Evolutionary conservation across 345 rosid species (phyloP).

Genomic region (Eucalyptus curtisii): DNA sequence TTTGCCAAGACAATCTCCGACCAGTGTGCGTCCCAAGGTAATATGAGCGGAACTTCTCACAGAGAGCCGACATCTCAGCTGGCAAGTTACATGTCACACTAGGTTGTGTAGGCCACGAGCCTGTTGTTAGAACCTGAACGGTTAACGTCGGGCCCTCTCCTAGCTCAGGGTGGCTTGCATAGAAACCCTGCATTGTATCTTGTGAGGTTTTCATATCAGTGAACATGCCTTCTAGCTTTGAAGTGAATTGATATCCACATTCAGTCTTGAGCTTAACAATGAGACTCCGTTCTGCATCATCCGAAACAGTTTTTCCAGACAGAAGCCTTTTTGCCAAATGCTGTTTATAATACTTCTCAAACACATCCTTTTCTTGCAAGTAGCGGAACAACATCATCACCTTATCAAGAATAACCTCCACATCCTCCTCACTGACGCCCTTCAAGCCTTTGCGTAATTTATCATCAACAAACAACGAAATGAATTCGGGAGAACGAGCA

Average conservation of each 20-base stretch:
- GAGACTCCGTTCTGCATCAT: constrained; percentile 95
- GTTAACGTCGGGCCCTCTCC: constrained; percentile 79
- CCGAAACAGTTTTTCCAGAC: constrained; percentile 87
- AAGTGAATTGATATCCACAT: constrained; percentile 97
- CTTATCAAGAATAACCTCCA: constrained; percentile 86
- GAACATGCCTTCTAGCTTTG: constrained; percentile 96
- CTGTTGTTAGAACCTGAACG: constrained; percentile 94
- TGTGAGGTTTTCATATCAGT: constrained; percentile 99
- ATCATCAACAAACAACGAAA: constrained; percentile 92
- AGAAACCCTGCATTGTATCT: constrained; percentile 86
- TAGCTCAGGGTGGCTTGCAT: constrained; percentile 60
- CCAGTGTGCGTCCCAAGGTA: constrained; percentile 98
- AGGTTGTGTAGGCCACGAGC: constrained; percentile 97
- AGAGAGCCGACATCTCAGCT: constrained; percentile 68
- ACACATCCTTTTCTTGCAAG: constrained; percentile 96
- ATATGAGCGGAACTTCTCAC: constrained; percentile 89
- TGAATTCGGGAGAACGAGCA: constrained; percentile 90
- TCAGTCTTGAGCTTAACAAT: constrained; percentile 95
- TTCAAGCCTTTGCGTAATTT: constrained; percentile 87
- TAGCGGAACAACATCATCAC: constrained; percentile 99
- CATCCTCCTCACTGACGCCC: constrained; percentile 88
- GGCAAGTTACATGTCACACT: constrained; percentile 82
- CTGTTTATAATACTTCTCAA: constrained; percentile 96
- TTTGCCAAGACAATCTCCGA: constrained; percentile 93
- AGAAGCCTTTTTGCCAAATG: constrained; percentile 94